Base-by-base conservation (phyloP, 2,329 filamentous ascomycete species). In the Aureobasidium sp. region DNA sequence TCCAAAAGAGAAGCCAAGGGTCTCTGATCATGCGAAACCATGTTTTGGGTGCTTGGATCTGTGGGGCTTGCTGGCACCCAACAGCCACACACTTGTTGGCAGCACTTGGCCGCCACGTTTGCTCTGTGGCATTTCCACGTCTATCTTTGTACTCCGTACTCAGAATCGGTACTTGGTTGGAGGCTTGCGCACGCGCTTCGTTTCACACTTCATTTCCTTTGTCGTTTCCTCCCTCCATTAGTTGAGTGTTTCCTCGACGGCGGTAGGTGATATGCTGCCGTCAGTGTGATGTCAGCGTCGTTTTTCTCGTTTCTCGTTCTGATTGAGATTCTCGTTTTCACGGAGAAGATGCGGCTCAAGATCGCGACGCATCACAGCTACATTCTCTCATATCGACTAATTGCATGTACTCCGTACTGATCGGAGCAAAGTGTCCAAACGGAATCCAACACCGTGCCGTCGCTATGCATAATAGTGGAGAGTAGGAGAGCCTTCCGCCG, bases 101-200 rank as follows among this genome's bases (percentile, higher is more conserved):
- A 57, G n/a, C 29, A 57, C 53, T 57, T 57, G 53, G 53, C 53
- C 14, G 53, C 53, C 53, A 57, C 53, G 41, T 45, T 57, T 57
- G 39, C 53, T 8, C 2, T 45, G 53, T 48, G 54, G 32, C 16
- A 37, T 48, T 34, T n/a, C 29, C 21, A 7, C 25, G 30, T 36
- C 53, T 57, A 57, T 57, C 53, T 47, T 58, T 21, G 21, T 21
- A 21, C 21, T 21, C 21, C 21, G 21, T 58, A 42, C 25, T 16
- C 41, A 27, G 11, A 21, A 29, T 48, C 30, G 8, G 25, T 45
- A 21, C 21, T 21, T 21, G 39, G 53, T 34, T n/a, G 53, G n/a
- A 14, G 8, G 32, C 21, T 37, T 48, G 25, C 32, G 42, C 42
- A 48, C 54, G 42, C 42, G 54, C 32, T 37, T 39, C 54, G 42